Evolutionary conservation across 495 filamentous ascomycete species (phyloP).

Genomic region (Staphylotrichum longicolle): DNA sequence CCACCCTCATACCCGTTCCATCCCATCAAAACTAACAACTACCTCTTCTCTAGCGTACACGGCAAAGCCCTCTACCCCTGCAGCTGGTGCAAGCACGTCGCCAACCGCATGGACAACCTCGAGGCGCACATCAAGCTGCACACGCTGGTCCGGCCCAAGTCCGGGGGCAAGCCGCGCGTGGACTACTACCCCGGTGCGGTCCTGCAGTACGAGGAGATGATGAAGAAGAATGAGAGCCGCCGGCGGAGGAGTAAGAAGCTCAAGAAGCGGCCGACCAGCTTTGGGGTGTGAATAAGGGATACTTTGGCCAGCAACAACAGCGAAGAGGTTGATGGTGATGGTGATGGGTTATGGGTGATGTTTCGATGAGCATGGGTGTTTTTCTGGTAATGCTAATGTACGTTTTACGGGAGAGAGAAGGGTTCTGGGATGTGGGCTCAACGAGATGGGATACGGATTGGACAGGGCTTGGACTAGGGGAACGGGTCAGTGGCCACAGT

Average conservation of each 20-base stretch:
- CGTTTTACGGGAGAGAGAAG: conserved; percentile 2
- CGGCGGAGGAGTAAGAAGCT: not conserved
- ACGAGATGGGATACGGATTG: not conserved
- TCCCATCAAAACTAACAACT: too few species aligned
- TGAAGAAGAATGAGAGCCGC: not conserved
- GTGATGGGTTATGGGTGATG: too few species aligned
- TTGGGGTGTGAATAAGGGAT: not conserved
- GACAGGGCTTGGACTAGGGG: too few species aligned
- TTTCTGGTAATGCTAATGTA: conserved; percentile 2
- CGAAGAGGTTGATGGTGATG: too few species aligned
- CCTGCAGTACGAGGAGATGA: conserved; percentile 2
- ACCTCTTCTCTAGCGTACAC: not conserved
- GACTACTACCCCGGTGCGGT: not conserved
- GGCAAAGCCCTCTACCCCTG: conserved; percentile 12
- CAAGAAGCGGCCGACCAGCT: not conserved
- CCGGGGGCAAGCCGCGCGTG: conserved; percentile 10
- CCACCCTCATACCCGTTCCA: not conserved
- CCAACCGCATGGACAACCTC: conserved; percentile 43
- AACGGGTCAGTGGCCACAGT: too few species aligned
- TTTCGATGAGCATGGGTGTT: not conserved
- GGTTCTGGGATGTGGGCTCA: not conserved
- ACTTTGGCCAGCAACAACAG: too few species aligned
- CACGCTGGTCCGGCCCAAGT: not conserved
- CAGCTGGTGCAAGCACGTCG: conserved; percentile 45
- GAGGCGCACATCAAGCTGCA: conserved; percentile 13